Percentiles rank a stretch among this genome's conserved stretches.
These are phyloP conservation scores for Thermomyces lanuginosus DNA, from an alignment of 2,329 filamentous ascomycete genomes.

Conservation along the genomic window DNA sequence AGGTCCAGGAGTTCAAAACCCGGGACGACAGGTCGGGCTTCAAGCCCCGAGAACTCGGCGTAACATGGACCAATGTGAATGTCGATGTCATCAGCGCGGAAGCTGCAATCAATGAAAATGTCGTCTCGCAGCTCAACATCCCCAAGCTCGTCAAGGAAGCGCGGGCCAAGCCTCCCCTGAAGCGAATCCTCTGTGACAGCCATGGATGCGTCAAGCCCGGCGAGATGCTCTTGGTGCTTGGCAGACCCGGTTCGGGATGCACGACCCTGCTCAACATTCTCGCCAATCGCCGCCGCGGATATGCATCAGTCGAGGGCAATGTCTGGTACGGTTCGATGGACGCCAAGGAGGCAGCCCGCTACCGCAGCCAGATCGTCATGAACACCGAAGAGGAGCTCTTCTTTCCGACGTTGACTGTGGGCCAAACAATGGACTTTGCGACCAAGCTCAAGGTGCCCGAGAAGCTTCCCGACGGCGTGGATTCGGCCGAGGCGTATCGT, in stretches of 20 bases:
- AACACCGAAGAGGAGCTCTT: slow-evolving; percentile 39
- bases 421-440: slow-evolving; percentile 38
- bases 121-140: slow-evolving; percentile 43
- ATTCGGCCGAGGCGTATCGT: slow-evolving; percentile 31
- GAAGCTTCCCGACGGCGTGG: slow-evolving; percentile 29
- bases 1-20: slow-evolving; percentile 29
- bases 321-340: slow-evolving; percentile 38
- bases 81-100: slow-evolving; percentile 47
- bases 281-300: slow-evolving; percentile 47
- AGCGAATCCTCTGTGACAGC: slow-evolving; percentile 46
- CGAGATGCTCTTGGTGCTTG: slow-evolving; percentile 55
- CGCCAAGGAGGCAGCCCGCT: slow-evolving; percentile 28
- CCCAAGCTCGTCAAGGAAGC: slow-evolving; percentile 37
- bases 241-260: slow-evolving; percentile 53
- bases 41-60: slow-evolving; percentile 38
- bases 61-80: slow-evolving; percentile 48
- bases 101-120: slow-evolving; percentile 49
- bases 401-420: slow-evolving; percentile 36
- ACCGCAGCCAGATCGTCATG: slow-evolving; percentile 42
- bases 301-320: slow-evolving; percentile 40
- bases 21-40: slow-evolving; percentile 32
- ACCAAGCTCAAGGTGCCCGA: slow-evolving; percentile 42
- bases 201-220: slow-evolving; percentile 56
- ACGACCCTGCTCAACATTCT: slow-evolving; percentile 56
- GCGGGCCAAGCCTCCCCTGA: slow-evolving; percentile 40